Conservation (phyloP, 805 yeast species). For the Saccharomyces mikatae region DNA sequence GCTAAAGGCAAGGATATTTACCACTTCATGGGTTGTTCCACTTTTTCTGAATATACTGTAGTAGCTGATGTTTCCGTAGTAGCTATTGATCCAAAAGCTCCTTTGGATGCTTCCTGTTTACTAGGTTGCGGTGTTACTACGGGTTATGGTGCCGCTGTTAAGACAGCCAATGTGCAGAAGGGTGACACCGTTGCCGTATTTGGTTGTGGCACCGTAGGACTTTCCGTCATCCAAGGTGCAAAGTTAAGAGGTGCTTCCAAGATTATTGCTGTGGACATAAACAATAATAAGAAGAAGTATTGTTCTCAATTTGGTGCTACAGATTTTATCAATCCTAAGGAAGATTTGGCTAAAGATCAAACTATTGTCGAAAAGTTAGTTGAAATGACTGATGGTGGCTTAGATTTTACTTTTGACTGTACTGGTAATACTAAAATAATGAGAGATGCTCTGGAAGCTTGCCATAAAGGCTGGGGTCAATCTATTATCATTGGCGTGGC, state of each 20-base stretch:
- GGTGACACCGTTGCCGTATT: constrained; percentile 95
- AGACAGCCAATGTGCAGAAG: constrained; percentile 76
- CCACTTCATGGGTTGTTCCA: constrained; percentile 98
- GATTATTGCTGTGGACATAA: constrained; percentile 81
- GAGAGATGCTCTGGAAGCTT: constrained; percentile 94
- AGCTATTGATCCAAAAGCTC: constrained; percentile 78
- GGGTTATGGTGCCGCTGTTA: constrained; percentile 95
- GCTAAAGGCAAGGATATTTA: constrained; percentile 69
- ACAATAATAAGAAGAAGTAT: constrained; percentile 78
- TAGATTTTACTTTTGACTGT: constrained; percentile 94
- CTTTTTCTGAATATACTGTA: constrained; percentile 94
- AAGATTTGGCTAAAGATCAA: constrained; percentile 61
- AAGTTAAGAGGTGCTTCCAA: constrained; percentile 69
- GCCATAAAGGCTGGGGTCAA: constrained; percentile 99
- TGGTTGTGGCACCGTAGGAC: constrained; percentile 97
- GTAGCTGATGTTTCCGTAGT: constrained; percentile 96
- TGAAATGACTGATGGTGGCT: constrained; percentile 93
- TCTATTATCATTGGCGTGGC: constrained; percentile 96
- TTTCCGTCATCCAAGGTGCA: constrained; percentile 95
- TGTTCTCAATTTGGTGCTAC: constrained; percentile 90
- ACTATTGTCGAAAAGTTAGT: constrained; percentile 74
- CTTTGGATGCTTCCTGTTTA: constrained; percentile 78
- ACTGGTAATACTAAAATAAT: constrained; percentile 93
- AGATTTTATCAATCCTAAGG: constrained; percentile 76
- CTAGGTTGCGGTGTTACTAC: constrained; percentile 98